A percentile compares a stretch with the other conserved stretches of the same genome.
phyloP scores from a whole-genome alignment of 306 rosid species.

The Trifolium dubium region DNA sequence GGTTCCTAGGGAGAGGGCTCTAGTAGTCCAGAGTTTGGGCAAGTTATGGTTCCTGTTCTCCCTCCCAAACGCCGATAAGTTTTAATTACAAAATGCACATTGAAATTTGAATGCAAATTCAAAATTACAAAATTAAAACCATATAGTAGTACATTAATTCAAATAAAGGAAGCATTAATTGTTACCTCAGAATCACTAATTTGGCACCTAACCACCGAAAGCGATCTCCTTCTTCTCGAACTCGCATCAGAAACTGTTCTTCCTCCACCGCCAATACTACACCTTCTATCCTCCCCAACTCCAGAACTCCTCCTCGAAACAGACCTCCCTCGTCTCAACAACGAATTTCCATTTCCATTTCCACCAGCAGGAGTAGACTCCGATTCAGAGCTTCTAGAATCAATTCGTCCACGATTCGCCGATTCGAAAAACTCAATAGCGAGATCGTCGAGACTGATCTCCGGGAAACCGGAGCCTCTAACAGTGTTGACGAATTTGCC shows the following conservation, averaged over 20 bases:
- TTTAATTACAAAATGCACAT: slow-evolving; percentile 8
- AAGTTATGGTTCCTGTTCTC: too few relatives aligned
- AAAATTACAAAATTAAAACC: slow-evolving; percentile 22
- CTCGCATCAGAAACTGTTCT: slow-evolving; percentile 58
- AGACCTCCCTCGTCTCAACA: slow-evolving; percentile 91
- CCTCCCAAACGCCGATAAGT: too few relatives aligned
- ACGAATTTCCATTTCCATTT: slow-evolving; percentile 23
- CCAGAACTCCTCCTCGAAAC: slow-evolving; percentile 73
- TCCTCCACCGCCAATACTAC: slow-evolving; percentile 50
- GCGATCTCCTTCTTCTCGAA: slow-evolving; percentile 76
- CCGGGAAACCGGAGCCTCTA: slow-evolving; percentile 89
- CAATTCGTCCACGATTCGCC: slow-evolving; percentile 62
- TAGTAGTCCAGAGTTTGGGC: too few relatives aligned
- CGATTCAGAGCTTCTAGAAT: slow-evolving; percentile 47
- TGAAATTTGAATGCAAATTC: slow-evolving; percentile 18
- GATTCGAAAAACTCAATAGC: slow-evolving; percentile 88
- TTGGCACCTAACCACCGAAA: slow-evolving; percentile 85
- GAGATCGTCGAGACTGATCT: slow-evolving; percentile 93
- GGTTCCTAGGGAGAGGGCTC: too few relatives aligned
- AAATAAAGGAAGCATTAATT: neutral
- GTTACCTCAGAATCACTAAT: slow-evolving; percentile 95
- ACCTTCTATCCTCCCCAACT: slow-evolving; percentile 51
- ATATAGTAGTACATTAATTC: too few relatives aligned
- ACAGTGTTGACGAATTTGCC: slow-evolving; percentile 84
- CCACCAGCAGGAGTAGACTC: slow-evolving; percentile 48